Evolutionary conservation across 352 stramenopile genomes (phyloP).

Genomic region (Blastocystis sp.): DNA sequence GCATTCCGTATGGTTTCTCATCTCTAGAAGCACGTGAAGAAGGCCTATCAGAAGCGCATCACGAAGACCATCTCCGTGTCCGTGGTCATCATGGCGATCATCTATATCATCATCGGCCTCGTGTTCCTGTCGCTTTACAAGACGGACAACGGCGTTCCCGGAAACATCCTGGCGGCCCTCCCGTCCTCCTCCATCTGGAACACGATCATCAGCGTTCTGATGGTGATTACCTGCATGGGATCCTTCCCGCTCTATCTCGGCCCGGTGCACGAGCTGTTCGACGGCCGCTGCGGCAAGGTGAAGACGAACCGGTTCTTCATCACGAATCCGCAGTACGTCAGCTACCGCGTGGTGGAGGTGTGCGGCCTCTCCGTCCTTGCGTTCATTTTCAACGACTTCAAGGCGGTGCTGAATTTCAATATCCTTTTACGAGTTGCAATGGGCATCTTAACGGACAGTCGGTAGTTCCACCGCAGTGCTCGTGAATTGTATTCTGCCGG

Average conservation of each 20-base stretch:
- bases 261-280: conserved; percentile 42
- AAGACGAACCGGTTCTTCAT: background rate
- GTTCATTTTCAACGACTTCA: conserved; percentile 49
- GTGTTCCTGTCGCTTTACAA: background rate
- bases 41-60: background rate
- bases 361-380: conserved; percentile 32
- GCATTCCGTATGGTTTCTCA: background rate
- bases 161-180: conserved; percentile 46
- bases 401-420: conserved; percentile 60
- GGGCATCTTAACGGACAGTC: conserved; percentile 26
- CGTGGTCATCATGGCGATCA: background rate
- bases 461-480: conserved; percentile 56
- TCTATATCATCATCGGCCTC: conserved; percentile 34
- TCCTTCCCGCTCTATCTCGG: conserved; percentile 55
- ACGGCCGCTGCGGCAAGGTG: conserved; percentile 4
- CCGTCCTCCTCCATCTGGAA: conserved; percentile 6
- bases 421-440: conserved; percentile 22
- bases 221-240: conserved; percentile 62
- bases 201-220: conserved; percentile 52
- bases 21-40: conserved; percentile 43
- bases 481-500: conserved; percentile 39
- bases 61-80: conserved; percentile 2
- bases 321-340: background rate
- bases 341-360: conserved; percentile 1
- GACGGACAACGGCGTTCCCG: background rate